Conservation (phyloP, 805 yeast species). For the Schizosaccharomyces octosporus region DNA sequence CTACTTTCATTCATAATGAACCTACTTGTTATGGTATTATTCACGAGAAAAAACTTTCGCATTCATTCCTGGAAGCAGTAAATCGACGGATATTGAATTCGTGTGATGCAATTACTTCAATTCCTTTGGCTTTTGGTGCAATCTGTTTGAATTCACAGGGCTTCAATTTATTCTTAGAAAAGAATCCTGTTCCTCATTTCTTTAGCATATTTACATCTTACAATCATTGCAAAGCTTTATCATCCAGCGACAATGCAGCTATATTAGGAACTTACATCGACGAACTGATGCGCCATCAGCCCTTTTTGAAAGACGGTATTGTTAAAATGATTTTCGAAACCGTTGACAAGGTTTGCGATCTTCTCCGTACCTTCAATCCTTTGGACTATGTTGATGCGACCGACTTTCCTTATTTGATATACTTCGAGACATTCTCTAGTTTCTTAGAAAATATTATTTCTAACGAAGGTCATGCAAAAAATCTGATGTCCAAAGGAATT, state of each 20-base stretch:
- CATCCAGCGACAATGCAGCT: constrained; percentile 27
- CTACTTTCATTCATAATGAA: constrained; percentile 60
- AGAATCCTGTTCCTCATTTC: constrained; percentile 18
- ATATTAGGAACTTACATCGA: constrained; percentile 47
- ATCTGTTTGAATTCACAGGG: constrained; percentile 58
- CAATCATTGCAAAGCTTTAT: constrained; percentile 28
- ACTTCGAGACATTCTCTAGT: neutral
- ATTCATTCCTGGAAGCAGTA: constrained; percentile 35
- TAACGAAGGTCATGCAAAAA: neutral
- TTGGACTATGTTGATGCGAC: neutral
- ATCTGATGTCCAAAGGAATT: neutral
- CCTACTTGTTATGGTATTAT: constrained; percentile 69
- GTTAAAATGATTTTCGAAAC: constrained; percentile 16
- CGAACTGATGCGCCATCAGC: constrained; percentile 63
- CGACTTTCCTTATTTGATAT: neutral
- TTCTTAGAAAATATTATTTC: neutral
- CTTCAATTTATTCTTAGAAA: constrained; percentile 25
- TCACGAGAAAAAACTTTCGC: constrained; percentile 53
- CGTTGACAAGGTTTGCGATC: neutral
- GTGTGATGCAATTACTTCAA: constrained; percentile 29
- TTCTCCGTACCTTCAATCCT: neutral
- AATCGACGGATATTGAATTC: constrained; percentile 27
- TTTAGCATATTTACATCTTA: constrained; percentile 27
- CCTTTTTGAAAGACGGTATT: constrained; percentile 38
- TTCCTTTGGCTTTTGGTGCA: constrained; percentile 64